A percentile compares a stretch with the other conserved stretches of the same genome.
These are phyloP conservation scores for Nitzschia inconspicua DNA, from an alignment of 108 stramenopile genomes.

Conservation along the genomic window DNA sequence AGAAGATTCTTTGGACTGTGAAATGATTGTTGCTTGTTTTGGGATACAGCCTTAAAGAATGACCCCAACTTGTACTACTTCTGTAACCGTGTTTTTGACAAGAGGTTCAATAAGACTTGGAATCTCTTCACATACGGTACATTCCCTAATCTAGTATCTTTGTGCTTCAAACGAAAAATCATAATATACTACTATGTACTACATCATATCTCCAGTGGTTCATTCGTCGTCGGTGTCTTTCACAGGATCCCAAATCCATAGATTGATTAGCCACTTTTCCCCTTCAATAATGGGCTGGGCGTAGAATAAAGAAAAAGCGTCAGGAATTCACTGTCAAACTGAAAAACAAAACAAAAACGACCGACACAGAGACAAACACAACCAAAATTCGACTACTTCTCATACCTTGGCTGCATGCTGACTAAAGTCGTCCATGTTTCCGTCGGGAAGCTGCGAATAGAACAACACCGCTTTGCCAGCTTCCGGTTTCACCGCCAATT, in stretches of 20 bases:
- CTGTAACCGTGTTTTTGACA: too few species aligned
- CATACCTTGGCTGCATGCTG: slow-evolving; percentile 72
- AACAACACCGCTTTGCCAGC: slow-evolving; percentile 60
- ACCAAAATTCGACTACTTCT: background rate
- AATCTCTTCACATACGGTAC: too few species aligned
- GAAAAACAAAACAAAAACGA: background rate
- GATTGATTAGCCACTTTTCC: slow-evolving; percentile 77
- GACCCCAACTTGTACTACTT: too few species aligned
- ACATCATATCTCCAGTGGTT: background rate
- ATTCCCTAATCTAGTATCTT: too few species aligned
- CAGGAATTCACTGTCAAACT: slow-evolving; percentile 23
- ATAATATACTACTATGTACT: background rate
- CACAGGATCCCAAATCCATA: slow-evolving; percentile 63
- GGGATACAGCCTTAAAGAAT: too few species aligned
- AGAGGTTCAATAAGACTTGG: too few species aligned
- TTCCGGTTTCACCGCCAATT: slow-evolving; percentile 54
- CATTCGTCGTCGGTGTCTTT: too few species aligned
- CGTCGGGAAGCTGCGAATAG: slow-evolving; percentile 88
- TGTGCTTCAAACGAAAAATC: too few species aligned
- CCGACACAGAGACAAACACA: background rate
- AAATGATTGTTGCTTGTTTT: too few species aligned
- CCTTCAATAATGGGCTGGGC: slow-evolving; percentile 68
- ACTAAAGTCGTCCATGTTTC: slow-evolving; percentile 63
- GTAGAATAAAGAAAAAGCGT: slow-evolving; percentile 83
- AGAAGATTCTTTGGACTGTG: too few species aligned